A percentile compares a stretch with the other conserved stretches of the same genome.
phyloP scores from a whole-genome alignment of 805 yeast species.

The Yamadazyma laniorum region DNA sequence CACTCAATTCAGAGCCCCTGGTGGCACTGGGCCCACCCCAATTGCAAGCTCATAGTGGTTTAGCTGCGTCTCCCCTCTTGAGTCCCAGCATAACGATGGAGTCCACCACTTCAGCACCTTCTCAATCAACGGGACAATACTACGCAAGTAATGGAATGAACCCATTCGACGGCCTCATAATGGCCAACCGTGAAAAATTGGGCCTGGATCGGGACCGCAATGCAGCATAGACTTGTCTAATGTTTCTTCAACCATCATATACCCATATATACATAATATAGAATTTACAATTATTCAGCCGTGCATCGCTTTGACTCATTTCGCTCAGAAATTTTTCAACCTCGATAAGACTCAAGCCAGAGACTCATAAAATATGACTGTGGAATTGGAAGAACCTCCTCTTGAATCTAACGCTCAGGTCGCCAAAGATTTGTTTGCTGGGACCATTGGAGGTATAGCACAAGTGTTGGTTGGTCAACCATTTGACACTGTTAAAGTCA shows the following conservation, averaged over 20 bases:
- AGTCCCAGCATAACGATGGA: constrained; percentile 18
- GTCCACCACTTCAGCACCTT: constrained; percentile 23
- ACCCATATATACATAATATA: too few species aligned
- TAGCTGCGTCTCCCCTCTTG: constrained; percentile 13
- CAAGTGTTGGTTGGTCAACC: constrained; percentile 97
- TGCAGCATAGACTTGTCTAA: constrained; percentile 4
- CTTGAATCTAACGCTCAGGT: constrained; percentile 44
- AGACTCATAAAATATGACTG: constrained; percentile 30
- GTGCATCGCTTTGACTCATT: constrained; percentile 1
- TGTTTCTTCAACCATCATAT: too few species aligned
- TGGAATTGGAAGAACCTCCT: constrained; percentile 45
- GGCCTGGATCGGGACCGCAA: constrained; percentile 4
- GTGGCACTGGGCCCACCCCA: constrained; percentile 2
- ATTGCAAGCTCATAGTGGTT: constrained; percentile 3
- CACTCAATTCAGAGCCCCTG: constrained; percentile 11
- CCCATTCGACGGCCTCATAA: constrained; percentile 39
- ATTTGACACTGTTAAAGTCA: constrained; percentile 90
- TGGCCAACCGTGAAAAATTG: constrained; percentile 19
- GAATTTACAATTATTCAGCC: neutral
- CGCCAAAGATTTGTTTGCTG: constrained; percentile 78
- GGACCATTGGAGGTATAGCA: constrained; percentile 93
- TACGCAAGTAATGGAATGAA: constrained; percentile 36
- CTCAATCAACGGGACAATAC: constrained; percentile 32
- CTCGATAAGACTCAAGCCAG: neutral
- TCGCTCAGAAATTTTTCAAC: constrained; percentile 9